Conservation (phyloP, 2,329 filamentous ascomycete genomes). For the Penicillium sp. region DNA sequence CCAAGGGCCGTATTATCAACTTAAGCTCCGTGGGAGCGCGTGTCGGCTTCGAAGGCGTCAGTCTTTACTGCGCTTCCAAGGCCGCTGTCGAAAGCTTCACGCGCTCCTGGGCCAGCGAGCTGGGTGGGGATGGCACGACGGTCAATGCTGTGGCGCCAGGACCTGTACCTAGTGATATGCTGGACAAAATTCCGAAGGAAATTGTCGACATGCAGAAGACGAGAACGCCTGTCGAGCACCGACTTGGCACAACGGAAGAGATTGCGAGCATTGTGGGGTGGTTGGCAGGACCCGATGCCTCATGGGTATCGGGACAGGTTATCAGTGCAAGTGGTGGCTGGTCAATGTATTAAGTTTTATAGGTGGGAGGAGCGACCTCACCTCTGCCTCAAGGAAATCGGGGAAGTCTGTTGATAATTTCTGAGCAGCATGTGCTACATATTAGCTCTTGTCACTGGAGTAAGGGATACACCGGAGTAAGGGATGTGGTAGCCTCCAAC, state of each 20-base stretch:
- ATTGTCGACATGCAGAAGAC: not conserved
- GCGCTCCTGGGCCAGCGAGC: not conserved
- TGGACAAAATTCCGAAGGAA: not conserved
- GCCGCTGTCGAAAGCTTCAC: not conserved
- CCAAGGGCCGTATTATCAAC: too few species aligned
- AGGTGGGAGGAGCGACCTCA: not conserved
- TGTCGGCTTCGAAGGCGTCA: too few species aligned
- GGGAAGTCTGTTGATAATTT: not conserved
- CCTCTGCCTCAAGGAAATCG: not conserved
- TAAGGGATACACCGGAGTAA: not conserved
- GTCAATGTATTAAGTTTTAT: not conserved
- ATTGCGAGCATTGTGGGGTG: not conserved
- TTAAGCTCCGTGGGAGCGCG: too few species aligned
- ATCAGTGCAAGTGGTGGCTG: not conserved
- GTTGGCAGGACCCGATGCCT: not conserved
- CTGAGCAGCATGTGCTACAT: not conserved
- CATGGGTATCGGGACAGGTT: not conserved
- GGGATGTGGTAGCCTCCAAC: too few species aligned
- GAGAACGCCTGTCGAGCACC: not conserved
- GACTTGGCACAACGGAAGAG: not conserved
- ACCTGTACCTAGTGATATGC: not conserved
- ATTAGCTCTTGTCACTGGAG: conserved; percentile 10
- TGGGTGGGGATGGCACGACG: not conserved
- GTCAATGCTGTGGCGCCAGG: not conserved
- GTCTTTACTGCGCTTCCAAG: not conserved